Evolutionary conservation across 768 basidiomycete genomes (phyloP), one percentile per base, ranked within the genome.

Genomic region (Tubosaeta sp.): DNA sequence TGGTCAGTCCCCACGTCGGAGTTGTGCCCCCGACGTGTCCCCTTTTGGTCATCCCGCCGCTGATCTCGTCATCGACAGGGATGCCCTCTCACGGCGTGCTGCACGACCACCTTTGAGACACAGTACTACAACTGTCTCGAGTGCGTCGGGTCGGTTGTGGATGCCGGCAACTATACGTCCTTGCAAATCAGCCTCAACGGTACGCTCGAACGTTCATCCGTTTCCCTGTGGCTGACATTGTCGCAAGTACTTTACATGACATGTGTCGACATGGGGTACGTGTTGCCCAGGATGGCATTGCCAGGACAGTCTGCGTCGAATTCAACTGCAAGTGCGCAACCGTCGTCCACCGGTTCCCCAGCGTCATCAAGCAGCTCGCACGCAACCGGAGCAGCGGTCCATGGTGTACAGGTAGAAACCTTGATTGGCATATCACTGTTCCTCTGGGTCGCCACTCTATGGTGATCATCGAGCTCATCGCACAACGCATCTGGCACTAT

Each of bases 41-140:
- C 30, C 16, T 13, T 34, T 21, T 25, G 40, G 24, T 40, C 14
- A 40, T 2, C 8, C 42, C 6, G 4, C 1, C 19, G 44, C 48
- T 59, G 29, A 58, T 29, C 40, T 5, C 31, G 12, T 10, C 34
- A 2, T 13, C n/a, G 2, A 22, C 22, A 69, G 66, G 66, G 61
- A 49, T 69, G 65, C 19, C 66, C 66, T 4, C 36, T 51, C 38
- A 58, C 58, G 1, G 51, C 55, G 19, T 80, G 78, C 49, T 80
- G 78, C 58, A 64, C 71, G 6, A 49, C 62, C 11, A 56, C 52
- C 6, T 80, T 77, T 49, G 69, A 74, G 51, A 64, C 56, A 0
- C 48, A 54, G 4, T 77, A 73, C 57, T 76, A 68, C 61, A 61
- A 70, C 41, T 80, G 78, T 52, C 61, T 76, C 54, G 31, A 60